Base-by-base conservation (phyloP, 306 rosid genomes). In the Parietaria judaica region DNA sequence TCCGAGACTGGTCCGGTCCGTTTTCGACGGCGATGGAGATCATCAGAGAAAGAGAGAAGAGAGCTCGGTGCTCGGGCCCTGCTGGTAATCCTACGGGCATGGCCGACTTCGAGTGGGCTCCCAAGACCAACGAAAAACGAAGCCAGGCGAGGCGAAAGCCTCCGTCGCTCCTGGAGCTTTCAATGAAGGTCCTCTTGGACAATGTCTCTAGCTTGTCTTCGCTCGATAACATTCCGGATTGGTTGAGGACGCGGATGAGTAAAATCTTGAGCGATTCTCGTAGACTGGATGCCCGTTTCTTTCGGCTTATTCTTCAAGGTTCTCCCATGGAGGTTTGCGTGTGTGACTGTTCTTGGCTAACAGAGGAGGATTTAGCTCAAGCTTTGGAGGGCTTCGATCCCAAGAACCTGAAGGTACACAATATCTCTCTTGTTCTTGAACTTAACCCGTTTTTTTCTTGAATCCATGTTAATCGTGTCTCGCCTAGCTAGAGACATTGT, bases 281-380 rank as follows among this genome's bases (percentile, higher is more conserved):
- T 43, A 84, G 67, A 45, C 81, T 88, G 88, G 69, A 68, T 44
- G n/a, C 2, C 58, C 85, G 16, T 41, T 47, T 74, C 61, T 55
- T 92, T 8, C 65, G 76, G 31, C 88, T 88, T 64, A 75, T 92
- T 58, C 60, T 88, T 14, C 60, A 39, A 44, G 95, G 82, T 16
- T 72, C 87, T 31, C 98, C 98, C 3, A 80, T 81, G 0, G 90
- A 84, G 73, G 75, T 92, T 61, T 73, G 95, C 15, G 6, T 92
- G 14, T 36, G 44, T 64, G 95, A 92, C 65, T 88, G 95, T 67
- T 92, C 98, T 2, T 80, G 98, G 98, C 66, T 88, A 70, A 64
- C 89, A 3, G 98, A 79, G 67, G 90, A 88, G 49, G 77, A 83
- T 58, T 84, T 88, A 37, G 47, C 68, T 10, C 41, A 64, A 17